phyloP scores from a whole-genome alignment of 2,329 filamentous ascomycete species.

The Fusarium neocosmosporiellum region DNA sequence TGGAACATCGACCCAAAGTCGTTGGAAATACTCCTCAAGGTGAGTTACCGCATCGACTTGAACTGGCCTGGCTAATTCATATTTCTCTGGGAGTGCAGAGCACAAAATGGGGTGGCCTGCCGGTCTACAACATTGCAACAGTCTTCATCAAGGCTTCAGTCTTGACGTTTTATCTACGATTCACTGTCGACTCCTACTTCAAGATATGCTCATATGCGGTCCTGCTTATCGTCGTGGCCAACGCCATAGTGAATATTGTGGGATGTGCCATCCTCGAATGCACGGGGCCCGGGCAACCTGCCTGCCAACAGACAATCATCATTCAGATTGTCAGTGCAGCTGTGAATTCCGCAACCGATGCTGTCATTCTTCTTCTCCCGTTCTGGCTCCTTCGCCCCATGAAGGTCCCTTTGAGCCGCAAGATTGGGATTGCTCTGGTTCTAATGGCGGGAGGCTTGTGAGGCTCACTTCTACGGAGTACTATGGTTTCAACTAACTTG shows the following conservation, averaged over 20 bases:
- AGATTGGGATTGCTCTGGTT: constrained; percentile 11
- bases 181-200: constrained; percentile 11
- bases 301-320: background rate
- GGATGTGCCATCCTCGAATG: background rate
- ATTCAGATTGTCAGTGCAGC: background rate
- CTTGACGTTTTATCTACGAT: constrained; percentile 36
- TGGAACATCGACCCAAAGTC: background rate
- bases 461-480: background rate
- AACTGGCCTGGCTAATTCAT: background rate
- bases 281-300: background rate
- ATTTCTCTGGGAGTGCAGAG: background rate
- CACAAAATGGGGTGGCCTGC: background rate
- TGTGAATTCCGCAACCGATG: constrained; percentile 1
- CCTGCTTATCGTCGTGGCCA: background rate
- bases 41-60: background rate
- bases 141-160: constrained; percentile 38
- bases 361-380: constrained; percentile 6
- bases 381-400: constrained; percentile 19
- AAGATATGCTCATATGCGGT: background rate
- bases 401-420: background rate
- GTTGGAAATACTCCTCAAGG: background rate
- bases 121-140: constrained; percentile 29
- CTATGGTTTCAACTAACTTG: background rate
- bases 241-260: background rate
- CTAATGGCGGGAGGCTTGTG: constrained; percentile 24